phyloP scores from a whole-genome alignment of 176 grass and related monocot species.

The Themeda triandra region DNA sequence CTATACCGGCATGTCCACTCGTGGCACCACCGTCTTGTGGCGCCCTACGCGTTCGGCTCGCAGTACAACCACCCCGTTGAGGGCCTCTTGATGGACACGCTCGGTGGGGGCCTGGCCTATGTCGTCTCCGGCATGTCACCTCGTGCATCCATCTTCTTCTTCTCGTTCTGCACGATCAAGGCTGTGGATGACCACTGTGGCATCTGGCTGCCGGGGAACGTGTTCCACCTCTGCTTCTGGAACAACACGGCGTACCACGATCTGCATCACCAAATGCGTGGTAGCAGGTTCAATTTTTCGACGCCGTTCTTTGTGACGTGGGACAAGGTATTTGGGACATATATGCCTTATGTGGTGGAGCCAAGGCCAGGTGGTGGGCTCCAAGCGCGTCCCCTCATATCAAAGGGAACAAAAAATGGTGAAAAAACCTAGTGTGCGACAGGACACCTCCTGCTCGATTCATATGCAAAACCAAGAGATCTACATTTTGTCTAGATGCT shows the following conservation, averaged over 20 bases:
- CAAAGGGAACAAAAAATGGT: not conserved
- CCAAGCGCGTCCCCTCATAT: not conserved
- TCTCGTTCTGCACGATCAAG: not conserved
- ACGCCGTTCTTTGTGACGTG: conserved; percentile 16
- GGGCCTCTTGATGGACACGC: not conserved
- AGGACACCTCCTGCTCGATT: no score
- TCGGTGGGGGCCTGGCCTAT: not conserved
- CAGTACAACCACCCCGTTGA: not conserved
- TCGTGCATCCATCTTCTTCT: not conserved
- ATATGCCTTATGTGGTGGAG: not conserved
- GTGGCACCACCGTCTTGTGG: not conserved
- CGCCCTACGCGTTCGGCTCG: not conserved
- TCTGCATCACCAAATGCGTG: not conserved
- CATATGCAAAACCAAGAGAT: no score
- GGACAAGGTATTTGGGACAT: not conserved
- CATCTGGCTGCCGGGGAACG: not conserved
- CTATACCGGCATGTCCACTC: not conserved
- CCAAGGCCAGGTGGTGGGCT: conserved; percentile 2
- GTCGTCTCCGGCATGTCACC: not conserved
- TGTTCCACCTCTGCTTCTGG: not conserved
- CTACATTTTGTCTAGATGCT: no score
- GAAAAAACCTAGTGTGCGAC: not conserved
- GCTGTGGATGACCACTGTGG: not conserved
- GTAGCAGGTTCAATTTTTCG: not conserved
- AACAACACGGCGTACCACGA: not conserved